Percentiles rank a stretch among this genome's conserved stretches.
Conservation (phyloP, 768 basidiomycete genomes). For the Boletus rufocinnamomeus region DNA sequence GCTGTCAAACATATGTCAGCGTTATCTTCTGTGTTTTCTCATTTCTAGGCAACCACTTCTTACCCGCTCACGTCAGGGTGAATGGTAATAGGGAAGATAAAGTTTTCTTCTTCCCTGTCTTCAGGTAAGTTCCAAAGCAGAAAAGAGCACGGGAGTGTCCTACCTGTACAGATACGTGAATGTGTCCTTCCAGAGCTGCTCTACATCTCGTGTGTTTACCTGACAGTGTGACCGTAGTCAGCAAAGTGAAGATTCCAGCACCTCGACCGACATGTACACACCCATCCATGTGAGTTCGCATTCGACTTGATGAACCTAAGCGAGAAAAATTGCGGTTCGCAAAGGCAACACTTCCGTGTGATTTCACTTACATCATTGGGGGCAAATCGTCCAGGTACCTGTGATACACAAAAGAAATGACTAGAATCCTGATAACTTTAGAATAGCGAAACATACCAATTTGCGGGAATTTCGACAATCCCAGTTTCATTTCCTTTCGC, state of each 20-base stretch:
- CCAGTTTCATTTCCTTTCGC: constrained; percentile 63
- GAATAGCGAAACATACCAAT: constrained; percentile 49
- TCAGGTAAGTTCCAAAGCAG: constrained; percentile 1
- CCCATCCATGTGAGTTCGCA: constrained; percentile 74
- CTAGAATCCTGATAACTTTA: neutral
- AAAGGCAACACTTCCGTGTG: neutral
- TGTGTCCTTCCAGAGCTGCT: constrained; percentile 76
- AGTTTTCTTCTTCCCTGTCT: constrained; percentile 58
- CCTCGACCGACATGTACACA: constrained; percentile 23
- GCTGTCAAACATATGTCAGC: constrained; percentile 32
- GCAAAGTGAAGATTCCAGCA: neutral
- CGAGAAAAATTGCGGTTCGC: neutral
- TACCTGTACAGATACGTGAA: constrained; percentile 69
- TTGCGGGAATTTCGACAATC: constrained; percentile 63
- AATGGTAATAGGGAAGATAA: constrained; percentile 76
- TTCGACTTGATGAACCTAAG: constrained; percentile 68
- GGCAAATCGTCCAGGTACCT: constrained; percentile 75
- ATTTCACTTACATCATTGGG: constrained; percentile 59
- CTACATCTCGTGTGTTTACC: constrained; percentile 67
- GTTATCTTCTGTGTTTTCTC: neutral
- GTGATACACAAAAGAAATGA: neutral
- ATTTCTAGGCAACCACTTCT: constrained; percentile 20
- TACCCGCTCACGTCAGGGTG: constrained; percentile 77
- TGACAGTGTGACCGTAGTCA: constrained; percentile 20
- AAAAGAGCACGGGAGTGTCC: neutral